Evolutionary conservation across 2,329 filamentous ascomycete genomes (phyloP), one percentile per base, ranked within the genome.

Genomic region (Ascomycota sp.): DNA sequence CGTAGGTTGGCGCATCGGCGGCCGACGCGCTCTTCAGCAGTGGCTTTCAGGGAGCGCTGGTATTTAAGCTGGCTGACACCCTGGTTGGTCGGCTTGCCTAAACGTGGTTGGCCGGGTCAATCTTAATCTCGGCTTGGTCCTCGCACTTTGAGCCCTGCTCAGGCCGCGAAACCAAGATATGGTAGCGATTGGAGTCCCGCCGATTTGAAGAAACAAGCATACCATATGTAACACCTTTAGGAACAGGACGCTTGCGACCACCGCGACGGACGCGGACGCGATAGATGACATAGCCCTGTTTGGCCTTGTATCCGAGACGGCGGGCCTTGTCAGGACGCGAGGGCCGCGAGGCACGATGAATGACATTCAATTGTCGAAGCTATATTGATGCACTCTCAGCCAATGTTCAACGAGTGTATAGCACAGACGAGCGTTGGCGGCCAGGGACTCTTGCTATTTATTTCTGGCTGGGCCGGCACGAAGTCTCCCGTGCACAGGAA

Each of bases 311-410:
- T 53, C 89, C 89, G 50, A 98, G 81, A 63, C 91, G 89, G 66
- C 89, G 89, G 57, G 91, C 89, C 81, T 98, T 98, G 71, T 98
- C 91, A 56, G 89, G 89, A 61, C 89, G 89, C 53, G 85, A 93
- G 50, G 89, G 89, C 53, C 86, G 85, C 53, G 83, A 91, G 57
- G 89, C 89, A 61, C 89, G 86, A 76, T 98, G 89, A 69, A 95
- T 89, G 63, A 94, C 85, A 69, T 95, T 92, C 68, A 95, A 70
- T 73, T 95, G 86, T 70, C 86, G 85, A 63, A 92, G 82, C 86
- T 94, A 89, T 86, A 85, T 86, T 89, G 65, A 89, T 89, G 82
- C 79, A 94, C 82, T 94, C 85, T 94, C 85, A 94, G 86, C 82
- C 69, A 76, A 85, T 69, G 82, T 91, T 94, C 85, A 94, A 92